Conservation (phyloP, 768 basidiomycete genomes). For the Atractiella rhizophila region DNA sequence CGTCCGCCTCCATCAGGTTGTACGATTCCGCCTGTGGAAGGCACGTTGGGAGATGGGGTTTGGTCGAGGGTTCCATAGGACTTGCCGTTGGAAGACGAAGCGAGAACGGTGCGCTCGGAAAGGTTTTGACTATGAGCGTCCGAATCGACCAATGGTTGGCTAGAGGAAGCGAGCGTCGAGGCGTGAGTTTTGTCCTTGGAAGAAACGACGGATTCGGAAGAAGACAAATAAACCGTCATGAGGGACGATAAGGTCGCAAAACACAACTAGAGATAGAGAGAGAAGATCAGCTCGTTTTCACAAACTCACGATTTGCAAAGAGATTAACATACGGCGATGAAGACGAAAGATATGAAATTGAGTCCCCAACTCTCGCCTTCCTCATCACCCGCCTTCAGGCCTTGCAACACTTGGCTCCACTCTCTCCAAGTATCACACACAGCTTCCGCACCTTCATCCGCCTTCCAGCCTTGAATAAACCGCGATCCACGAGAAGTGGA, state of each 20-base stretch:
- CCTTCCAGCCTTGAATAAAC: background rate
- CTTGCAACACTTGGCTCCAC: constrained; percentile 40
- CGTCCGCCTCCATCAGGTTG: background rate
- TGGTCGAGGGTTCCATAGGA: constrained; percentile 9
- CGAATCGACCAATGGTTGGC: background rate
- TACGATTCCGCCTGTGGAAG: background rate
- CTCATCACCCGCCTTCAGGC: constrained; percentile 19
- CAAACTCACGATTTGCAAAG: background rate
- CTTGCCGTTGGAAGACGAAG: background rate
- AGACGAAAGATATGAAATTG: constrained; percentile 43
- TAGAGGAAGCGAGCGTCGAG: constrained; percentile 18
- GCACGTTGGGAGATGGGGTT: constrained; percentile 12
- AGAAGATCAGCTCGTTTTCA: background rate
- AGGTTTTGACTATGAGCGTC: background rate
- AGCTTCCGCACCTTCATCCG: constrained; percentile 17
- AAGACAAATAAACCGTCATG: constrained; percentile 65
- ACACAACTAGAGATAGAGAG: constrained; percentile 30
- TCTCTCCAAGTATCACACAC: constrained; percentile 43
- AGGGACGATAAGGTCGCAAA: constrained; percentile 47
- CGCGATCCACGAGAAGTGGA: background rate
- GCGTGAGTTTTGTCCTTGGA: constrained; percentile 53
- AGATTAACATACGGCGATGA: constrained; percentile 42
- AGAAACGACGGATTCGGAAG: constrained; percentile 64
- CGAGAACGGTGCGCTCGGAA: background rate
- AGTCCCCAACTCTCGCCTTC: constrained; percentile 26